Base-by-base conservation (phyloP, 2,329 filamentous ascomycete species). In the Clarireedia homoeocarpa region DNA sequence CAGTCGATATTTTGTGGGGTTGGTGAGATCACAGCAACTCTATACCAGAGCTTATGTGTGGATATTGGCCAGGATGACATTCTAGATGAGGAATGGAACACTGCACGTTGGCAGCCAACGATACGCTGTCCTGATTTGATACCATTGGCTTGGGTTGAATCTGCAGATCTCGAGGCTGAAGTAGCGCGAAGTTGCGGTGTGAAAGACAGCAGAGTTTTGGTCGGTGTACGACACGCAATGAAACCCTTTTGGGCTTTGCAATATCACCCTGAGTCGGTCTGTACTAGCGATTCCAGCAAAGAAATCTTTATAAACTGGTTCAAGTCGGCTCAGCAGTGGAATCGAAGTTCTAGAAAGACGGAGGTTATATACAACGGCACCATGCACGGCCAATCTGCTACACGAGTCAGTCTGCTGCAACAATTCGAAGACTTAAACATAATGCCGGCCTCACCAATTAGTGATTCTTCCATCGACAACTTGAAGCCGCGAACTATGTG, bases 261-360 rank as follows among this genome's bases (percentile, higher is more conserved):
- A 61, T 88, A 86, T 63, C 85, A 89, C 65, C 85, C 85, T 0
- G 85, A 89, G 65, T 88, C 84, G 0, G 77, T 83, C 30, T 88
- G 84, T 69, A 86, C 85, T 36, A 82, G 81, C 34, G 71, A 74
- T 27, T 74, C 77, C 59, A 78, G 81, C 15, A 73, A 68, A 14
- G 70, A 72, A 23, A 67, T 88, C 23, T 72, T 88, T 34, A 68
- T 69, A 44, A 83, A 82, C 58, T 89, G 85, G 84, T 88, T 84
- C 80, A 65, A 67, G 6, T 69, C 76, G 59, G 77, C 77, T 15
- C 69, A 71, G 17, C 58, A 59, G 2, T 83, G 79, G 74, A 78
- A 78, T 58, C 52, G 50, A 30, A 50, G 38, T 10, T 48, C 30
- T 27, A 48, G 62, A n/a, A 48, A 57, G 14, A 47, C 34, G 6